Percentiles rank a stretch among this genome's conserved stretches.
phyloP scores from a whole-genome alignment of 2,329 filamentous ascomycete genomes.

The Amauroascus verrucosus region DNA sequence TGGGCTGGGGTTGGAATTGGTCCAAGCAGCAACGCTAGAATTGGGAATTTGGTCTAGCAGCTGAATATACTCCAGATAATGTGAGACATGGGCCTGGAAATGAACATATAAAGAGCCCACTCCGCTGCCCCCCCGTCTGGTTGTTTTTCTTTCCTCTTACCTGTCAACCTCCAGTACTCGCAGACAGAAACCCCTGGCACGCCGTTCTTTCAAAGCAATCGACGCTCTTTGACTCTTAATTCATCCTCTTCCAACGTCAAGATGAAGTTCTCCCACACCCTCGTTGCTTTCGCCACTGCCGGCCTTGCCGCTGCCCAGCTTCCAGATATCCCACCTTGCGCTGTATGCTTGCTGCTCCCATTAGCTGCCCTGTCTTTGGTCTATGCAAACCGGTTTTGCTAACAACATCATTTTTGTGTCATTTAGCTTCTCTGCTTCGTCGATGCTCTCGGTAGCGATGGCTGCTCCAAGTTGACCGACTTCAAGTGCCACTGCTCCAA shows the following conservation, averaged over 20 bases:
- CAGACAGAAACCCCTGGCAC: neutral
- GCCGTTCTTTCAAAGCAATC: neutral
- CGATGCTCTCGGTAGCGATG: conserved; percentile 33
- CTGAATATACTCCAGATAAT: too few species aligned
- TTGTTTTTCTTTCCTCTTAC: neutral
- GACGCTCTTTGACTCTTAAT: neutral
- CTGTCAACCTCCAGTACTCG: neutral
- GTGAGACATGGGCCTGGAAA: neutral
- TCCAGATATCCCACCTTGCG: conserved; percentile 37
- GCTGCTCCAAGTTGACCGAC: conserved; percentile 38
- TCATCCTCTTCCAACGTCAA: conserved; percentile 15
- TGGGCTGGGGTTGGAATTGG: neutral
- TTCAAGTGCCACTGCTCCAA: conserved; percentile 43
- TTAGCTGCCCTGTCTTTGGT: neutral
- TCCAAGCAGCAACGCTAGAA: neutral
- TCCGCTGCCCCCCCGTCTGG: neutral
- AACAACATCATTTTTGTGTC: neutral
- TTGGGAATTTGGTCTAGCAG: neutral
- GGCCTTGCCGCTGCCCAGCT: conserved; percentile 39
- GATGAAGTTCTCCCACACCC: conserved; percentile 27
- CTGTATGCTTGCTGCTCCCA: conserved; percentile 29
- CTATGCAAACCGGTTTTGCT: neutral
- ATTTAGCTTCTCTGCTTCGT: conserved; percentile 40
- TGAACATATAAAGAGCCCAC: neutral
- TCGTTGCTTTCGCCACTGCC: conserved; percentile 35